phyloP scores from a whole-genome alignment of 352 stramenopile species.

The Globisporangium orthogonon region DNA sequence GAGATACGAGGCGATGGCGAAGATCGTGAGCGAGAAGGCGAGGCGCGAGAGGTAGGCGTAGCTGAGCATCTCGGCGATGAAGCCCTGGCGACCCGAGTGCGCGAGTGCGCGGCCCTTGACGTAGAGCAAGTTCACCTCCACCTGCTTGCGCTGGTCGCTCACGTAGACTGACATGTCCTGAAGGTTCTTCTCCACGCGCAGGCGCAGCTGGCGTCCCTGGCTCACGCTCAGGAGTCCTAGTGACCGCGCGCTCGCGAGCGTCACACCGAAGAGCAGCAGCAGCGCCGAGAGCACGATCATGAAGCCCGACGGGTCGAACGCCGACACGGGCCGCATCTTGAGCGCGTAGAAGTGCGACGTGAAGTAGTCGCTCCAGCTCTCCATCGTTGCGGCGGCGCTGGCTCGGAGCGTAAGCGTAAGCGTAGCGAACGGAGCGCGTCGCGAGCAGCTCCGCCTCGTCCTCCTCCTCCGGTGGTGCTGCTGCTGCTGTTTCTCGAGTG shows the following conservation, averaged over 20 bases:
- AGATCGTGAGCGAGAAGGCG: slow-evolving; percentile 66
- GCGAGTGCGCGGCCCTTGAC: slow-evolving; percentile 21
- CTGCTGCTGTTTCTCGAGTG: no score
- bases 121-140: slow-evolving; percentile 70
- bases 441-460: no score
- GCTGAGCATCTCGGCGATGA: slow-evolving; percentile 86
- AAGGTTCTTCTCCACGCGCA: slow-evolving; percentile 63
- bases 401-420: no score
- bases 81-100: slow-evolving; percentile 67
- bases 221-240: slow-evolving; percentile 30
- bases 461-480: no score
- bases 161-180: slow-evolving; percentile 78
- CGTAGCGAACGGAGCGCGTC: no score
- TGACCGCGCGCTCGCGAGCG: slow-evolving; percentile 38
- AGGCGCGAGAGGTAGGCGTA: slow-evolving; percentile 80
- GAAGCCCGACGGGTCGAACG: slow-evolving; percentile 81
- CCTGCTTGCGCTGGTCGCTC: slow-evolving; percentile 24
- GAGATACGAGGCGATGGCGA: slow-evolving; percentile 81
- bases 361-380: slow-evolving; percentile 71
- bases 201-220: slow-evolving; percentile 36
- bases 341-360: slow-evolving; percentile 77
- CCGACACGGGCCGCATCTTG: slow-evolving; percentile 77
- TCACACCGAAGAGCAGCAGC: slow-evolving; percentile 62
- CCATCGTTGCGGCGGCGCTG: slow-evolving; percentile 22
- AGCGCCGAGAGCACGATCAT: slow-evolving; percentile 71